A percentile compares a stretch with the other conserved stretches of the same genome.
These are phyloP conservation scores for Podaxis sp. DNA, from an alignment of 768 basidiomycete genomes.

Conservation along the genomic window DNA sequence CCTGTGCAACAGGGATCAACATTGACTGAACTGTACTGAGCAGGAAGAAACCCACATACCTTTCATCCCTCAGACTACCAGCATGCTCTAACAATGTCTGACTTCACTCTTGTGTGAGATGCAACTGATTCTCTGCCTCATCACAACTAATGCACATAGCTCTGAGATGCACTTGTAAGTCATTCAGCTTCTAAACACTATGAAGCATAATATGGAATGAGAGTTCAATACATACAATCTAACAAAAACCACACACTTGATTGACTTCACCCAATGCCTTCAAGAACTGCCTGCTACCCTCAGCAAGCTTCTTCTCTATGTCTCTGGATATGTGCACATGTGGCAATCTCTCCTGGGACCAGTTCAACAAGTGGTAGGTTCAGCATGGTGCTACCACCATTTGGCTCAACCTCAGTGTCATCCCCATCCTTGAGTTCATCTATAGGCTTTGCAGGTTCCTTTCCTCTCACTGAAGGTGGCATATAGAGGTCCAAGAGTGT, in stretches of 20 bases:
- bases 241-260: slow-evolving; percentile 55
- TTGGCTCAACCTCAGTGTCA: slow-evolving; percentile 25
- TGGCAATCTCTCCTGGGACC: slow-evolving; percentile 61
- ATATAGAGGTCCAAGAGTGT: slow-evolving; percentile 82
- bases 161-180: slow-evolving; percentile 70
- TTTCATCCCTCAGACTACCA: slow-evolving; percentile 68
- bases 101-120: slow-evolving; percentile 74
- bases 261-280: slow-evolving; percentile 89
- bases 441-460: slow-evolving; percentile 24
- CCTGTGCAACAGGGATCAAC: slow-evolving; percentile 32
- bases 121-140: slow-evolving; percentile 76
- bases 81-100: slow-evolving; percentile 81
- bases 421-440: slow-evolving; percentile 32
- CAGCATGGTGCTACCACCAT: neutral
- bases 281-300: slow-evolving; percentile 81
- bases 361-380: slow-evolving; percentile 26
- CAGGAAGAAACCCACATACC: slow-evolving; percentile 40
- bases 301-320: slow-evolving; percentile 78
- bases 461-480: slow-evolving; percentile 28
- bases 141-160: slow-evolving; percentile 84
- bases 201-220: neutral
- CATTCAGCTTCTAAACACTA: slow-evolving; percentile 70
- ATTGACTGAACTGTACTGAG: neutral
- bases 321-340: slow-evolving; percentile 79
- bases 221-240: slow-evolving; percentile 6